Percentiles rank a stretch among this genome's conserved stretches.
Conservation (phyloP, 306 rosid species). For the Gynostemma pentaphyllum region DNA sequence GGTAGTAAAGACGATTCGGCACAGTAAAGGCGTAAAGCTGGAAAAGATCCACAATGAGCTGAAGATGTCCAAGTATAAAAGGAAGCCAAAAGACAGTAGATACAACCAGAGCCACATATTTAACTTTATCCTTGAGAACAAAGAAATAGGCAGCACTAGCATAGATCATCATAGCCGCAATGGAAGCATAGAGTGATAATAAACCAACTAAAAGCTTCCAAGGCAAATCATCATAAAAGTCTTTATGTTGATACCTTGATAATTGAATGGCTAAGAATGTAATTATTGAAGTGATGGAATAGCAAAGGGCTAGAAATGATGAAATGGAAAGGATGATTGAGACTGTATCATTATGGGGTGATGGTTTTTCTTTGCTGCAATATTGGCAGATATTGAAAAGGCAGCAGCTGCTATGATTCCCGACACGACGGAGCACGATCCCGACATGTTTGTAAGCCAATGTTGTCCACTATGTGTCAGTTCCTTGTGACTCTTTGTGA, state of each 20-base stretch:
- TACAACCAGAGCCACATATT: constrained; percentile 12
- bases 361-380: too few species aligned
- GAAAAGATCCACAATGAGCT: constrained; percentile 31
- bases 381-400: too few species aligned
- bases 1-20: too few species aligned
- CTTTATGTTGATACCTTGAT: constrained; percentile 25
- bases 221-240: constrained; percentile 29
- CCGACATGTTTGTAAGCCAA: too few species aligned
- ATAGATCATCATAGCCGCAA: constrained; percentile 28
- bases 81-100: constrained; percentile 32
- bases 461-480: too few species aligned
- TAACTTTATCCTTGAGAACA: constrained; percentile 19
- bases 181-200: constrained; percentile 34
- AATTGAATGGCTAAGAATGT: constrained; percentile 44
- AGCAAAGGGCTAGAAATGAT: constrained; percentile 30
- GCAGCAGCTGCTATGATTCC: too few species aligned
- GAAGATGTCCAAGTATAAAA: constrained; percentile 31
- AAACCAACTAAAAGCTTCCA: constrained; percentile 28
- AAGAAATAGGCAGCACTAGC: constrained; percentile 39
- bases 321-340: constrained; percentile 15
- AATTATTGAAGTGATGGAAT: constrained; percentile 33
- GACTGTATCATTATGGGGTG: too few species aligned
- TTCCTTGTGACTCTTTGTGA: too few species aligned
- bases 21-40: too few species aligned
- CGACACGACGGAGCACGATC: too few species aligned